Base-by-base conservation (phyloP, 202 grass and related monocot genomes). In the Miscanthus sacchariflorus region DNA sequence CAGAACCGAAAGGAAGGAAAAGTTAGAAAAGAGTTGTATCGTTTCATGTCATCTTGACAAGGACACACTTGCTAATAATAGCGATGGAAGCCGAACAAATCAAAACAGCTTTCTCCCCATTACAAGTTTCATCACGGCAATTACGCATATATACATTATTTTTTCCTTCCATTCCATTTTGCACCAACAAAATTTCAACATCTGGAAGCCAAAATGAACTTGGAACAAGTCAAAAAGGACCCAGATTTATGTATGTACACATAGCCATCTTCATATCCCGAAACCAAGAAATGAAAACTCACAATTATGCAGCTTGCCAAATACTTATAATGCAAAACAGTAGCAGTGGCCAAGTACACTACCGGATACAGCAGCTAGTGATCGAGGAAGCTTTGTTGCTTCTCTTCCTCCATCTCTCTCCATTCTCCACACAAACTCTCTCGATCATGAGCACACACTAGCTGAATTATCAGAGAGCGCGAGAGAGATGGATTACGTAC, bases 11-110 rank as follows among this genome's bases (percentile, higher is more conserved):
- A 40, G 85, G 59, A 79, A 82, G 30, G 45, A 64, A 74, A 82
- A 81, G 83, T 44, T 54, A 58, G 40, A 61, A 64, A 68, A 54
- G 72, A 74, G 73, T 89, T 68, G 2, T 54, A 68, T 83, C 82
- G 52, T 52, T 82, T 88, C 83, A 86, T 91, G 78, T 86, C 74
- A 85, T 89, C 86, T 89, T 12, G 90, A 89, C 44, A 89, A 74
- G 66, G 90, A 88, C 86, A 58, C 58, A 54, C 78, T 44, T 72
- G 39, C 25, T 85, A 46, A 27, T 85, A 45, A 74, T 79, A 88
- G 90, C 86, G 82, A 89, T 74, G 73, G 73, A 83, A 89, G 84
- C 83, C 83, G 15, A 91, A 89, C 83, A 72, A 72, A 64, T 64
- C 3, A 63, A 10, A 82, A 44, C 70, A 9, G 21, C 19, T 59